These are phyloP conservation scores for Ceratobasidium sp. DNA, from an alignment of 1,284 basidiomycete species.

Conservation along the genomic window DNA sequence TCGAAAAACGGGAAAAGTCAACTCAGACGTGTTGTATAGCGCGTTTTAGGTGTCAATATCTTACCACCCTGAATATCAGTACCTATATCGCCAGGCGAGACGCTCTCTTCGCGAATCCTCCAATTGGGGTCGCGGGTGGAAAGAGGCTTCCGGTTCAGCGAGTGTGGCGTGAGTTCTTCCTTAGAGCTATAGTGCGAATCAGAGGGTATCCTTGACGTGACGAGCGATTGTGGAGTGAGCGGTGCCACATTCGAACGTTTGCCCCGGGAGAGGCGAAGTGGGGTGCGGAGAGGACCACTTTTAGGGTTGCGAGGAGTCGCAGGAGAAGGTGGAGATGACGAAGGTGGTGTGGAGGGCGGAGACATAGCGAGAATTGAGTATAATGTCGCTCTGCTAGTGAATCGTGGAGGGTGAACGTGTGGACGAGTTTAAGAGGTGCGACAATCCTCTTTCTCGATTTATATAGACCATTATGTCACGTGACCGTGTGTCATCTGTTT, in stretches of 20 bases:
- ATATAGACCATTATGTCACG: not conserved
- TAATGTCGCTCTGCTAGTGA: not conserved
- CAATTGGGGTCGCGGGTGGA: conserved; percentile 17
- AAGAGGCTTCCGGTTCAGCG: conserved; percentile 3
- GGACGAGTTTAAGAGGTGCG: not conserved
- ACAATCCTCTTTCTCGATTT: not conserved
- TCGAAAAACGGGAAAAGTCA: not conserved
- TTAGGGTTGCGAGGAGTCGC: not conserved
- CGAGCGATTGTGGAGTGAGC: conserved; percentile 24
- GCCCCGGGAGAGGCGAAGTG: conserved; percentile 11
- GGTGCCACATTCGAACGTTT: conserved; percentile 6
- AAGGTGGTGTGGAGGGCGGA: conserved; percentile 22
- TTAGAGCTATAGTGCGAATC: not conserved
- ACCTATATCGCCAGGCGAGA: not conserved
- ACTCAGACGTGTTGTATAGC: too few species aligned
- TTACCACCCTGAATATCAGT: too few species aligned
- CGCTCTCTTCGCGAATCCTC: conserved; percentile 16
- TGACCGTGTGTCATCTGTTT: conserved; percentile 9
- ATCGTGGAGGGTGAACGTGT: not conserved
- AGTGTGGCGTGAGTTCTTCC: not conserved
- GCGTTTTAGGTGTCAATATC: too few species aligned
- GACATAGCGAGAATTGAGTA: not conserved
- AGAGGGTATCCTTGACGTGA: not conserved
- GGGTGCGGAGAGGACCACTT: conserved; percentile 14
- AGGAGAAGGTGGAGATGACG: conserved; percentile 16